These are phyloP conservation scores for Davidsoniella eucalypti DNA, from an alignment of 2,329 filamentous ascomycete species.

Conservation along the genomic window DNA sequence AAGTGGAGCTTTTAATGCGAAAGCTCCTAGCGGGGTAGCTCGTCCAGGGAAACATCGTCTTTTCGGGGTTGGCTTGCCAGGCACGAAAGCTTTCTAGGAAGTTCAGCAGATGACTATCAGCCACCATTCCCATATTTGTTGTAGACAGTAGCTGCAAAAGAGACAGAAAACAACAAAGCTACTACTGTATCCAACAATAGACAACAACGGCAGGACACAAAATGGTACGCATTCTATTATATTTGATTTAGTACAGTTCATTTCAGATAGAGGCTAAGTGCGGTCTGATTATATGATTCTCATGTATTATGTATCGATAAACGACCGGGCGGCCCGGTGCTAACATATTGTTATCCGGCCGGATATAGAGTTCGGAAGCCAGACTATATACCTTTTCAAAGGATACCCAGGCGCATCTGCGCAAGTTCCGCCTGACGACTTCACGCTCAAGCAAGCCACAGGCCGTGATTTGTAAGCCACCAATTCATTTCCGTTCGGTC, in stretches of 20 bases:
- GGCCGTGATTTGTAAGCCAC: conserved; percentile 77
- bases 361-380: conserved; percentile 52
- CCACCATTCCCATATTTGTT: not conserved
- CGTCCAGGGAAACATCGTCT: no score
- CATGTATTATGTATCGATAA: not conserved
- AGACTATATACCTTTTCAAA: conserved; percentile 84
- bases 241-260: not conserved
- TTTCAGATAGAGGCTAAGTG: not conserved
- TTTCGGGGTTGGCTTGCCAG: not conserved
- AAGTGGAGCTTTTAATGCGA: not conserved
- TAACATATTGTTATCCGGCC: not conserved
- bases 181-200: not conserved
- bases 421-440: conserved; percentile 86
- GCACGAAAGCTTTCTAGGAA: not conserved
- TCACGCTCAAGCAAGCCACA: conserved; percentile 75
- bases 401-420: conserved; percentile 75
- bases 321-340: not conserved
- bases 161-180: no score
- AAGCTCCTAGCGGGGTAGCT: conserved; percentile 1
- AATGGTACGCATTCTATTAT: not conserved
- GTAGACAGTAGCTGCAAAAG: no score
- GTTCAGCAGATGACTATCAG: not conserved
- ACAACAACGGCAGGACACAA: not conserved
- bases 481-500: conserved; percentile 12
- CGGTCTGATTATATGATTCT: not conserved